Base-by-base conservation (phyloP, 441 rosid species). In the Syzygium syzygioides region DNA sequence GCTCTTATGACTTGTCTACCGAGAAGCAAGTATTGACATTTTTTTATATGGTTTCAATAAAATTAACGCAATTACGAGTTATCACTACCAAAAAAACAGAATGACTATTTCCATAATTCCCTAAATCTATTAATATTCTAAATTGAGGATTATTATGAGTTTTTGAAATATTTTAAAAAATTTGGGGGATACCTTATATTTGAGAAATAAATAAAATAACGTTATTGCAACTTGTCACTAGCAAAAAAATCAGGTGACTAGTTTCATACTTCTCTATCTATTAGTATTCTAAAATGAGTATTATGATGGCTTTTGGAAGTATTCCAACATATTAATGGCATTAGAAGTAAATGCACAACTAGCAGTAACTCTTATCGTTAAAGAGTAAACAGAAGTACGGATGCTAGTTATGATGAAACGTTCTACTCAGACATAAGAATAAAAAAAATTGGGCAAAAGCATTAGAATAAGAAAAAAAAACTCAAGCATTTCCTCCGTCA, bases 141-240 rank as follows among this genome's bases (percentile, higher is more conserved):
- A n/a, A 1, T 62, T 62, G 34, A 62, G 0, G 18, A 62, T 62
- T n/a, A 62, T n/a, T 34, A n/a, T n/a, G 37, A 62, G 1, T 62
- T 62, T 62, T 60, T 13, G 66, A n/a, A 4, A 3, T 14, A n/a
- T 14, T 62, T 62, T 3, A 0, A 0, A 60, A 60, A 60, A 60
- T 60, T 17, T 60, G 32, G 3, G 15, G 19, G 10, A 14, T 62
- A 1, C 19, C 4, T 62, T 62, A 0, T 62, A 62, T n/a, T 62
- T 1, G 68, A 28, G 1, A 62, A 62, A 2, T 1, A 62, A 14
- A n/a, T 14, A 17, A 28, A 14, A n/a, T 62, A 1, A 62, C 10
- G 0, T n/a, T 14, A 62, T 62, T 62, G 2, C 34, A 62, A 62
- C 19, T 0, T 1, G 1, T 62, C 19, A 0, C 34, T 28, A 60